Percentiles rank a stretch among this genome's conserved stretches.
Evolutionary conservation across 1,139 yeast species (phyloP).

Genomic region (Scheffersomyces parashehatae): DNA sequence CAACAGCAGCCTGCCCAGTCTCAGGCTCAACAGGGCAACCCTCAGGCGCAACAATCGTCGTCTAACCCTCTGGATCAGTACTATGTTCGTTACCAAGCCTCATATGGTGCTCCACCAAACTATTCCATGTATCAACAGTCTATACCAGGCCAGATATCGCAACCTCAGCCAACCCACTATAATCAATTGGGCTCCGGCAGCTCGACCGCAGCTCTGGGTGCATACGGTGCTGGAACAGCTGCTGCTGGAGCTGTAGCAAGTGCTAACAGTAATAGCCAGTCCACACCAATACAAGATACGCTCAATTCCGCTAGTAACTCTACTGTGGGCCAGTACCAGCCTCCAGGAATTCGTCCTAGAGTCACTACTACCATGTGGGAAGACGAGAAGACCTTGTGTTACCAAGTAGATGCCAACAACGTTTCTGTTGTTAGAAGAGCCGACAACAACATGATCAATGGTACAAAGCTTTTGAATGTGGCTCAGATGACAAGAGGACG

Average conservation of each 20-base stretch:
- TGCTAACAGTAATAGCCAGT: conserved; percentile 9
- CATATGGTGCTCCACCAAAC: conserved; percentile 13
- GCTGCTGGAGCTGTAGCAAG: conserved; percentile 10
- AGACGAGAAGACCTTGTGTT: conserved; percentile 90
- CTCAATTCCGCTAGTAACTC: conserved; percentile 24
- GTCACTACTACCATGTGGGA: conserved; percentile 98
- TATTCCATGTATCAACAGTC: conserved; percentile 15
- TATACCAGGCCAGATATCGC: conserved; percentile 10
- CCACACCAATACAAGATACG: conserved; percentile 15
- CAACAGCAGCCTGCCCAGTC: conserved; percentile 4
- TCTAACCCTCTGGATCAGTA: neutral
- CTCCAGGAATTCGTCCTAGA: conserved; percentile 68
- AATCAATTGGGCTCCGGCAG: conserved; percentile 7
- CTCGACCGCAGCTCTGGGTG: conserved; percentile 1
- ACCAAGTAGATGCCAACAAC: conserved; percentile 92
- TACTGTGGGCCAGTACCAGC: conserved; percentile 50
- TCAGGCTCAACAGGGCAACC: neutral
- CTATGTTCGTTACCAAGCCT: conserved; percentile 8
- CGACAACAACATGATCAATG: conserved; percentile 91
- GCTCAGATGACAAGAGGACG: conserved; percentile 97
- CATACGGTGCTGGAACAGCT: conserved; percentile 7
- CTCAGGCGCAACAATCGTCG: neutral
- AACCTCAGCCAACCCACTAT: conserved; percentile 9
- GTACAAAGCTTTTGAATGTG: conserved; percentile 87
- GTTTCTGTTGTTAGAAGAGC: conserved; percentile 92